Evolutionary conservation across 495 filamentous ascomycete genomes (phyloP).

Genomic region (Daldinia childiae): DNA sequence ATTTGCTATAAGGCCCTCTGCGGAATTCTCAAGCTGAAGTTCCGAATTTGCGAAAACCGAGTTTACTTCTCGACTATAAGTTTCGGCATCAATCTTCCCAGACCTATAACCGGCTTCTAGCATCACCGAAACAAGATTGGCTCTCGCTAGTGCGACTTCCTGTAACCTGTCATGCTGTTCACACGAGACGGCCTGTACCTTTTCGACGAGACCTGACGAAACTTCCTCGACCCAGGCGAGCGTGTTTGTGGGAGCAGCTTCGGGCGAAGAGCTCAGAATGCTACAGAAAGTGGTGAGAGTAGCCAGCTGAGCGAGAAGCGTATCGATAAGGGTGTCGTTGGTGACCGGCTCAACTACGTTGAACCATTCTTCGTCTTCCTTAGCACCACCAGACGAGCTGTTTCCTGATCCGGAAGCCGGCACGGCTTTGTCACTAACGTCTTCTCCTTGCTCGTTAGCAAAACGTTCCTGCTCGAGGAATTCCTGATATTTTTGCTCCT

Average conservation of each 20-base stretch:
- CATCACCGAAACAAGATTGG: conserved; percentile 60
- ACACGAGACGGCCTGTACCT: conserved; percentile 58
- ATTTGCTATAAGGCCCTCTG: conserved; percentile 62
- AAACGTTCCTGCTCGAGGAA: conserved; percentile 50
- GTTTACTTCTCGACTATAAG: conserved; percentile 61
- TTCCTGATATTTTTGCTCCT: conserved; percentile 65
- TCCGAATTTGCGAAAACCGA: conserved; percentile 53
- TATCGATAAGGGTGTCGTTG: conserved; percentile 65
- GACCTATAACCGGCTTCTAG: conserved; percentile 63
- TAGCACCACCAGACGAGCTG: not conserved
- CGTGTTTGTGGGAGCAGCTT: conserved; percentile 25
- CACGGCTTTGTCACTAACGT: not conserved
- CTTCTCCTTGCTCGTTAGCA: conserved; percentile 14
- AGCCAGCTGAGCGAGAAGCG: conserved; percentile 66
- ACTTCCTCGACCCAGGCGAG: conserved; percentile 67
- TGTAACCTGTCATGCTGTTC: conserved; percentile 56
- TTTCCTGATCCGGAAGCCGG: not conserved
- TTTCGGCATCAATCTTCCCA: conserved; percentile 56
- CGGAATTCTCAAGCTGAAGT: conserved; percentile 52
- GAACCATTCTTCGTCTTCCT: conserved; percentile 67
- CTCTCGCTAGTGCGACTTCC: conserved; percentile 64
- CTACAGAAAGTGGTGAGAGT: conserved; percentile 60
- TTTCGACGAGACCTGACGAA: conserved; percentile 56
- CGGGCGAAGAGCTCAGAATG: conserved; percentile 55
- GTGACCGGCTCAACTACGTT: conserved; percentile 71